Conservation (phyloP, 495 filamentous ascomycete species). For the Annulohypoxylon nitens region DNA sequence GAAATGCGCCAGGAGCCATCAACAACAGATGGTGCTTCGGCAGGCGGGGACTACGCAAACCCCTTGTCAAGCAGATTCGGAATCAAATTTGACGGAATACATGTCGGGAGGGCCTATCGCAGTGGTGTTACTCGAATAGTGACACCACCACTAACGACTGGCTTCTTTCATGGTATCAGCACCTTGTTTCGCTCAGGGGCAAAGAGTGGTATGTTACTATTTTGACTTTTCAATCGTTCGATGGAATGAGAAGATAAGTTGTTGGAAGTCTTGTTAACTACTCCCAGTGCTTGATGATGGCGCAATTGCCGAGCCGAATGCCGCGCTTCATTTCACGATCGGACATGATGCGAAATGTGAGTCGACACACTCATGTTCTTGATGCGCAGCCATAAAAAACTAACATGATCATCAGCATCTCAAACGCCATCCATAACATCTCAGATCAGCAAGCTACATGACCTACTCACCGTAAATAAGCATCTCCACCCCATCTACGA, state of each 20-base stretch:
- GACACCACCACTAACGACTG: slow-evolving; percentile 57
- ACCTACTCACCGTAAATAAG: slow-evolving; percentile 36
- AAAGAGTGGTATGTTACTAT: slow-evolving; percentile 46
- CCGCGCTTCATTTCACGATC: slow-evolving; percentile 61
- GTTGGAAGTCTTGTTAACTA: not conserved
- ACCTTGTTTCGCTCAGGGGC: slow-evolving; percentile 59
- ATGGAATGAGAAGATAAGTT: not conserved
- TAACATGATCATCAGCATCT: slow-evolving; percentile 13
- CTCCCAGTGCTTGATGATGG: slow-evolving; percentile 50
- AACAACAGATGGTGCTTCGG: slow-evolving; percentile 57
- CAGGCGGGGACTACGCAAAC: slow-evolving; percentile 51
- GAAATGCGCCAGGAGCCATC: slow-evolving; percentile 59
- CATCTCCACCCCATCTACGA: slow-evolving; percentile 33
- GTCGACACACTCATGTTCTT: not conserved
- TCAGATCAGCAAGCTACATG: slow-evolving; percentile 32
- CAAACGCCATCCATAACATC: slow-evolving; percentile 37
- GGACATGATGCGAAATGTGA: slow-evolving; percentile 52
- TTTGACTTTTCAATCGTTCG: no score
- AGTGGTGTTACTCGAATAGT: slow-evolving; percentile 66
- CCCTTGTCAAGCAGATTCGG: slow-evolving; percentile 58
- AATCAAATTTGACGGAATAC: slow-evolving; percentile 60
- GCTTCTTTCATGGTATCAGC: slow-evolving; percentile 63
- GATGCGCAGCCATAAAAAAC: not conserved
- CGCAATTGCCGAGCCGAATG: slow-evolving; percentile 57
- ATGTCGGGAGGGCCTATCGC: slow-evolving; percentile 58